Evolutionary conservation across 768 basidiomycete species (phyloP).

Genomic region (Coprinopsis strossmayeri): DNA sequence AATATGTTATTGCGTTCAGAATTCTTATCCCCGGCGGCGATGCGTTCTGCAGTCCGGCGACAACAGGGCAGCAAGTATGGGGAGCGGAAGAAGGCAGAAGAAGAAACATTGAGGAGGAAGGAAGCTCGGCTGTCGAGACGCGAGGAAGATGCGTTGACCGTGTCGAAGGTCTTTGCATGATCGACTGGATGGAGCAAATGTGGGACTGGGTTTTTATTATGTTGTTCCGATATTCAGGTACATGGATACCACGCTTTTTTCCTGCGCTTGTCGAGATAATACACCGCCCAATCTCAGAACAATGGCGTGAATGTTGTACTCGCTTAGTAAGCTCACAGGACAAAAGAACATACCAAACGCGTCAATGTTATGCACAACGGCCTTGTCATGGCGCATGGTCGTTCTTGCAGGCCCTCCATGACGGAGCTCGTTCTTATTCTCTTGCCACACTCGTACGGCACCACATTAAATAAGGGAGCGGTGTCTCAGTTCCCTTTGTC

Average conservation of each 20-base stretch:
- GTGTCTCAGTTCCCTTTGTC: constrained; percentile 8
- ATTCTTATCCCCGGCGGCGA: constrained; percentile 84
- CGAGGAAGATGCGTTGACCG: constrained; percentile 74
- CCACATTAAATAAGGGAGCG: too few species aligned
- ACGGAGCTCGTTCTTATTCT: too few species aligned
- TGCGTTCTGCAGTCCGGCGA: constrained; percentile 62
- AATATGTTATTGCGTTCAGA: constrained; percentile 39
- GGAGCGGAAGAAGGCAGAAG: constrained; percentile 71
- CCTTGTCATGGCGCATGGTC: too few species aligned
- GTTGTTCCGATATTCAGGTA: constrained; percentile 3
- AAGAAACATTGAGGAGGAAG: constrained; percentile 57
- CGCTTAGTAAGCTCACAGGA: constrained; percentile 5
- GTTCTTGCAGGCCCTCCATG: too few species aligned
- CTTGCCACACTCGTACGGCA: too few species aligned
- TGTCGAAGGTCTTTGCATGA: constrained; percentile 87
- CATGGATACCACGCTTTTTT: constrained; percentile 2
- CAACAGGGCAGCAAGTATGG: constrained; percentile 79
- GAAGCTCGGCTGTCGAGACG: constrained; percentile 55
- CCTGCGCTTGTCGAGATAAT: constrained; percentile 4
- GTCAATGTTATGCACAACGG: too few species aligned
- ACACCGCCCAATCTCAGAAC: constrained; percentile 6
- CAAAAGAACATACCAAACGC: constrained; percentile 2
- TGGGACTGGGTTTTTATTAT: neutral
- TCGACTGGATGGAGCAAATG: neutral
- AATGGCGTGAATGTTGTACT: neutral